A percentile compares a stretch with the other conserved stretches of the same genome.
phyloP scores from a whole-genome alignment of 2,329 filamentous ascomycete genomes.

The Aureobasidium pullulans region DNA sequence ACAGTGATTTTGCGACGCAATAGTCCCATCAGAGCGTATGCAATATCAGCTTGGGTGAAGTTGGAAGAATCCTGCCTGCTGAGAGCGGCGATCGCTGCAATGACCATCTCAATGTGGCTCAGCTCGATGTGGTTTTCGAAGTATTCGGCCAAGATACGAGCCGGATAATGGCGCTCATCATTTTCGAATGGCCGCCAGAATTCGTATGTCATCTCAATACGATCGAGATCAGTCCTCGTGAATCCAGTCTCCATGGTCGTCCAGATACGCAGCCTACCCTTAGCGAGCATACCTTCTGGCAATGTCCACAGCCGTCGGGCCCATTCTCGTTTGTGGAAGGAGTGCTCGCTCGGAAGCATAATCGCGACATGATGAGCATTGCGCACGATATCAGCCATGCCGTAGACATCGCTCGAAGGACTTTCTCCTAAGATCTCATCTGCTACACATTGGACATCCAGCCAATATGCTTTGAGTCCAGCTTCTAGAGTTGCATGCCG shows the following conservation, averaged over 20 bases:
- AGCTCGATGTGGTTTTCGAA: not conserved
- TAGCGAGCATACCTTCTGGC: not conserved
- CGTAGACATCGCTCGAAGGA: not conserved
- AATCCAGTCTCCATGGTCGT: not conserved
- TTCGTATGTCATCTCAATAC: not conserved
- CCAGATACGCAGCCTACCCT: not conserved
- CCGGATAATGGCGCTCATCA: not conserved
- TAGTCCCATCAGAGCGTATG: not conserved
- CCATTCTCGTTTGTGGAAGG: not conserved
- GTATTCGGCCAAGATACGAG: not conserved
- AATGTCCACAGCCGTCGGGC: not conserved
- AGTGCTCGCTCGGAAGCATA: not conserved
- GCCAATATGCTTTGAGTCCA: slow-evolving; percentile 2
- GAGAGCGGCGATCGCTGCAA: not conserved
- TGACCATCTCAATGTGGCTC: not conserved
- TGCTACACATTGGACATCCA: not conserved
- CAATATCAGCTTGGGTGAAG: not conserved
- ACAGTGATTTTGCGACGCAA: not conserved
- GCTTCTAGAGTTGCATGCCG: not conserved
- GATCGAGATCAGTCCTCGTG: not conserved
- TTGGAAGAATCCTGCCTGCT: not conserved
- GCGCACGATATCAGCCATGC: not conserved
- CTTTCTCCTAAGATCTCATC: not conserved
- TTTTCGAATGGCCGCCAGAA: not conserved
- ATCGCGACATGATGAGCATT: not conserved